Base-by-base conservation (phyloP, 2,329 filamentous ascomycete species). In the Westerdykella aurantiaca region DNA sequence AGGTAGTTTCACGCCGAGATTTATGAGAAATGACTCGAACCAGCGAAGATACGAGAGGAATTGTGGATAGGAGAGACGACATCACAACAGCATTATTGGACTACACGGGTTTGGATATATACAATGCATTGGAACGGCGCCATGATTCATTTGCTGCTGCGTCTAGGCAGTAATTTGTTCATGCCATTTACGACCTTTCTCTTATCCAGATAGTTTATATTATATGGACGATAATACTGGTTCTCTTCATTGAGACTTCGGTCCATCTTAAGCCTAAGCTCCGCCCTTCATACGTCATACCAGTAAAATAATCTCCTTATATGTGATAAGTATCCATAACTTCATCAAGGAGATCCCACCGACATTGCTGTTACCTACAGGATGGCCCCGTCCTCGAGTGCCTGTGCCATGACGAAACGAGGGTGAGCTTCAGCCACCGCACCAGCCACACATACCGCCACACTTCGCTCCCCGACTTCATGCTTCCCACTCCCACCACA, bases 371-470 rank as follows among this genome's bases (percentile, higher is more conserved):
- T 14, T 33, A 14, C 31, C 11, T 35, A 12, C 33, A 3, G n/a
- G n/a, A n/a, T n/a, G n/a, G n/a, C n/a, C n/a, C n/a, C 5, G 5
- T 13, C 33, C 33, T 14, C 33, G n/a, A 39, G 29, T 21, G 18
- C 18, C 18, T 21, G 18, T n/a, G 34, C 50, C 51, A 62, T 60
- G 60, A 60, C 58, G 58, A 55, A 60, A 21, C 18, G 18, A 21
- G 18, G 18, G 6, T 21, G 18, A 21, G 56, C 48, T 48, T 31
- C 39, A 48, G 42, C 42, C 38, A 45, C 47, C 41, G 51, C 48
- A 47, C 16, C 48, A 61, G 51, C 54, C 59, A 35, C 33, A 35
- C n/a, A n/a, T n/a, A 9, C 57, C 60, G 56, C 41, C 35, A 50
- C 25, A 34, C 60, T 49, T 49, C 46, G 41, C 45, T 50, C 37